Evolutionary conservation across 495 filamentous ascomycete species (phyloP), one percentile per base, ranked within the genome.

Genomic region (Aspergillus sparsus): DNA sequence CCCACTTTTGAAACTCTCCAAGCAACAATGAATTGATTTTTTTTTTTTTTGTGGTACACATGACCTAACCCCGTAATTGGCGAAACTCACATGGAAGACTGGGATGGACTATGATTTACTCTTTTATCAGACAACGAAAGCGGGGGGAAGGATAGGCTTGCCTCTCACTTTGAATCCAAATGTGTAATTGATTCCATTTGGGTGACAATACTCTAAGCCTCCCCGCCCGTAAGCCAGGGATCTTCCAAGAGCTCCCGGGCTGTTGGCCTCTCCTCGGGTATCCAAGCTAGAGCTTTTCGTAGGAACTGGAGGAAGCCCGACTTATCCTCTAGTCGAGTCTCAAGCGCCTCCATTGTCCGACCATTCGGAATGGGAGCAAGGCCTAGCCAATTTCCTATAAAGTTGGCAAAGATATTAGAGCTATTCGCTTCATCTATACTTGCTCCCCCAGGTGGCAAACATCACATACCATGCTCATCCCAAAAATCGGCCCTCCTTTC

Each of bases 171-270:
- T 27, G 21, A 27, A 27, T 27, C 21, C 21, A 27, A 3, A 27
- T 27, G 21, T 3, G 21, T 27, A 27, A 27, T 27, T 27, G 21
- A 27, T 27, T 27, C 21, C 21, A 27, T 27, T 27, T 27, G 21
- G 21, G 21, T 27, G 21, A 27, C 21, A 27, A 27, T 27, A 46
- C 7, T 46, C 42, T 46, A 46, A 7, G 7, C n/a, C n/a, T 15
- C 9, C 42, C n/a, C 34, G n/a, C 36, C 49, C 44, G 45, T 65
- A 9, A 72, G 53, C 68, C 70, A 72, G 59, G 70, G 74, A 54
- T 77, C 67, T 33, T 73, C 37, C n/a, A 73, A 57, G 37, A 76
- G 68, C 51, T 76, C 74, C 55, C 61, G 70, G 15, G 74, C 76
- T 11, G 73, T 75, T 31, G 65, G 58, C 63, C 73, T 68, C n/a